Base-by-base conservation (phyloP, 2,329 filamentous ascomycete genomes). In the Phaeosphaeria sp. region DNA sequence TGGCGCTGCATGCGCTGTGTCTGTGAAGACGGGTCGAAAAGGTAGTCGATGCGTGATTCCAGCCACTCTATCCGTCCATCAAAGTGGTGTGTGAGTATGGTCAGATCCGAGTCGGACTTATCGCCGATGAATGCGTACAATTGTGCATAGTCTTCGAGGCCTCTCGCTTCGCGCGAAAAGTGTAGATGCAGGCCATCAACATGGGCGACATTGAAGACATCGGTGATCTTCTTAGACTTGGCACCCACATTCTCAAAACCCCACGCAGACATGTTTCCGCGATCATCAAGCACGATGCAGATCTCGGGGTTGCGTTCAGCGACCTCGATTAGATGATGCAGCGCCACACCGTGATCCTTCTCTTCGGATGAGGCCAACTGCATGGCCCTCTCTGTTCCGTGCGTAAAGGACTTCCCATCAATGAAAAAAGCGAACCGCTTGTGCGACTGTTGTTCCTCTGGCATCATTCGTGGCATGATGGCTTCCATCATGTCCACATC, bases 261-360 rank as follows among this genome's bases (percentile, higher is more conserved):
- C 91, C 94, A 97, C 0, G 92, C 92, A 42, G 91, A 93, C 90
- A 98, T 92, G 64, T 89, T 88, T 1, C 94, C 94, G 48, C 84
- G 82, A n/a, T 89, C 88, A 76, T 98, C 92, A 48, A 97, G 82
- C 9, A 94, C 88, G 22, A 98, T 84, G 65, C 93, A 95, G 2
- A 99, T 87, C 73, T 99, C 95, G 0, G 93, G 92, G 55, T 85
- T 90, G 52, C 89, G 89, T 60, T 94, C 95, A 10, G 92, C 92
- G 65, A 97, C 85, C 65, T 93, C 90, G 44, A 96, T 90, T 5
- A 98, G 81, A 72, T 96, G 92, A 66, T 95, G 89, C 50, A 97
- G 81, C 6, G 91, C 90, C 61, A 91, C 85, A n/a, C 68, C 68
- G 58, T 90, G 88, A 23, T 89, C 85, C 55, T 87, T 85, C 56